Conservation (phyloP, 495 filamentous ascomycete genomes). For the Letharia lupina region DNA sequence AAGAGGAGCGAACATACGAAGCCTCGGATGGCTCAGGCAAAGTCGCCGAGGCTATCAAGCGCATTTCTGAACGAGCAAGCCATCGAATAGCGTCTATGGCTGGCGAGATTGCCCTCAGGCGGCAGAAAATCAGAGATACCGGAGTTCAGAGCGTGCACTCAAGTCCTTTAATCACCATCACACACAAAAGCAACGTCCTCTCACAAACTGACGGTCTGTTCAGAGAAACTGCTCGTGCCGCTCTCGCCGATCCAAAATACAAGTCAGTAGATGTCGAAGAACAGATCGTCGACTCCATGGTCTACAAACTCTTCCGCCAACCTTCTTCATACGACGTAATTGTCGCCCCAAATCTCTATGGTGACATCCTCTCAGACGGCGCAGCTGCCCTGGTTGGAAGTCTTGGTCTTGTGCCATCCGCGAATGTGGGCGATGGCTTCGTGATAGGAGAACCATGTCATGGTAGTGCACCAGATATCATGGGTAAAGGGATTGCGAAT, state of each 20-base stretch:
- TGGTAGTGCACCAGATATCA: conserved; percentile 90
- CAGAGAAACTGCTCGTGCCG: conserved; percentile 63
- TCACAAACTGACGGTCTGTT: conserved; percentile 96
- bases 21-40: conserved; percentile 59
- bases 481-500: conserved; percentile 87
- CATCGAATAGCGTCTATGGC: conserved; percentile 83
- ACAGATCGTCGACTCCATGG: conserved; percentile 98
- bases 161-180: conserved; percentile 81
- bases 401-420: conserved; percentile 86
- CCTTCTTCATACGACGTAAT: conserved; percentile 93
- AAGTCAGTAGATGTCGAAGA: conserved; percentile 67
- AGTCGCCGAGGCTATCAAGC: conserved; percentile 95
- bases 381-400: conserved; percentile 93
- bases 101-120: conserved; percentile 82
- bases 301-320: conserved; percentile 98
- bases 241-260: conserved; percentile 59
- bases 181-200: conserved; percentile 96
- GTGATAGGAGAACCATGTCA: conserved; percentile 98
- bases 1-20: conserved; percentile 80
- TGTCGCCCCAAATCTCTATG: conserved; percentile 95
- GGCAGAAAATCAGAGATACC: conserved; percentile 65
- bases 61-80: conserved; percentile 78
- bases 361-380: conserved; percentile 92
- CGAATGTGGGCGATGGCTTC: conserved; percentile 91
- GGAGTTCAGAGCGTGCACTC: conserved; percentile 46